Conservation (phyloP, 768 basidiomycete genomes). For the Sistotremastrum niveocremeum region DNA sequence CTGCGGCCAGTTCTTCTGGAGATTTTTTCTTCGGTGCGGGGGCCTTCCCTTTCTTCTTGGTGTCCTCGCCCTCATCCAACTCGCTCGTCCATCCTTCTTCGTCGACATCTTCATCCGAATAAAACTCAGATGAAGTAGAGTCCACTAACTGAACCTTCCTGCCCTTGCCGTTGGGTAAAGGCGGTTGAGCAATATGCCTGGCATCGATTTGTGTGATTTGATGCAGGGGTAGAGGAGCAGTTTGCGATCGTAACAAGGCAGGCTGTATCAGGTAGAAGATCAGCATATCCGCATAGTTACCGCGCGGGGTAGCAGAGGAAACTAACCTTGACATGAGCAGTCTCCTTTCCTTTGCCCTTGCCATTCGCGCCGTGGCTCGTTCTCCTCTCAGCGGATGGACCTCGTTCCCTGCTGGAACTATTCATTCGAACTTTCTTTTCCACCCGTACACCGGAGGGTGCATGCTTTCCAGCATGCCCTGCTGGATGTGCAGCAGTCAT, state of each 20-base stretch:
- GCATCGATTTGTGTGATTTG: not conserved
- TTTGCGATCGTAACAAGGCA: too few species aligned
- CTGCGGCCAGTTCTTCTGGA: slow-evolving; percentile 28
- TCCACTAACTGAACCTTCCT: slow-evolving; percentile 19
- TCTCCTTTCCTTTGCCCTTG: too few species aligned
- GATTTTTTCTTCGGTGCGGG: slow-evolving; percentile 15
- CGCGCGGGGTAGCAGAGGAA: slow-evolving; percentile 1
- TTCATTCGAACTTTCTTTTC: too few species aligned
- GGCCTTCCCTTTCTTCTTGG: slow-evolving; percentile 15
- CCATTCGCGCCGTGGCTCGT: too few species aligned
- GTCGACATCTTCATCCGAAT: slow-evolving; percentile 18
- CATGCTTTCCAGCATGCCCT: slow-evolving; percentile 6
- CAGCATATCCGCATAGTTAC: not conserved
- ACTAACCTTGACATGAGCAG: slow-evolving; percentile 1
- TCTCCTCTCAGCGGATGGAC: too few species aligned
- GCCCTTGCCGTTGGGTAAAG: slow-evolving; percentile 16
- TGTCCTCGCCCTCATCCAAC: slow-evolving; percentile 23
- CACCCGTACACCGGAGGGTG: too few species aligned
- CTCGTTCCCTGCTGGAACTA: too few species aligned
- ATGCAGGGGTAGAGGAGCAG: not conserved
- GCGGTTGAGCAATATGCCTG: not conserved
- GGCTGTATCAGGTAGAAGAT: too few species aligned
- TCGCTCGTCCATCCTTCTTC: slow-evolving; percentile 33
- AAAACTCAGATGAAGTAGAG: slow-evolving; percentile 33
- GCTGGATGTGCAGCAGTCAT: slow-evolving; percentile 17